Evolutionary conservation across 257 asterid species (phyloP).

Genomic region (Echium plantagineum): DNA sequence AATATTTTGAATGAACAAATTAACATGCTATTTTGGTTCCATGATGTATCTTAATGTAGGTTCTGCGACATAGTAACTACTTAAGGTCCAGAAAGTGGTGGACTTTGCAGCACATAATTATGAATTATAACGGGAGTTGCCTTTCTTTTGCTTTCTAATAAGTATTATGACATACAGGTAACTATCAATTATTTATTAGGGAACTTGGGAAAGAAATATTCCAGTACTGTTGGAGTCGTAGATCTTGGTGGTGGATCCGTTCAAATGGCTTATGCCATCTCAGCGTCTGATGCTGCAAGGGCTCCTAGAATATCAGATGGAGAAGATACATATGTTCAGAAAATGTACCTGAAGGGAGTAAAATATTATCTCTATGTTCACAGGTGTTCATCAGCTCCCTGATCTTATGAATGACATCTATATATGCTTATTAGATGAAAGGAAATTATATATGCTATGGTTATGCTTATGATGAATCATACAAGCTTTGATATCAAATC

Average conservation of each 20-base stretch:
- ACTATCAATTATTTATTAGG: slow-evolving; percentile 68
- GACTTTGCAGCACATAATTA: neutral
- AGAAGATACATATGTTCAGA: slow-evolving; percentile 57
- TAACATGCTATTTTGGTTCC: neutral
- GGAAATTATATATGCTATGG: slow-evolving; percentile 19
- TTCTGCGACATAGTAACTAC: neutral
- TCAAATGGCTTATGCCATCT: slow-evolving; percentile 74
- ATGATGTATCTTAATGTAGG: neutral
- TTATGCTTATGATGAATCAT: neutral
- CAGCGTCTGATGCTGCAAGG: slow-evolving; percentile 52
- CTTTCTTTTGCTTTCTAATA: neutral
- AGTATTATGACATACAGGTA: slow-evolving; percentile 27
- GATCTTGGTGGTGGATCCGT: slow-evolving; percentile 93
- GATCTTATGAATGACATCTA: neutral
- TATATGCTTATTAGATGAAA: too few relatives aligned
- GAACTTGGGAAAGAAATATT: slow-evolving; percentile 48
- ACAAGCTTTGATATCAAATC: neutral
- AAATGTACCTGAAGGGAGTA: slow-evolving; percentile 47
- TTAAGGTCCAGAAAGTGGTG: neutral
- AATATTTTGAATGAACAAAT: neutral
- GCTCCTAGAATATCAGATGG: slow-evolving; percentile 40
- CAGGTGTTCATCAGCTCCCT: slow-evolving; percentile 27
- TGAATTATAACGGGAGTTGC: neutral
- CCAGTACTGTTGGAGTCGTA: slow-evolving; percentile 54
- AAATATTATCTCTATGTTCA: slow-evolving; percentile 58